A percentile compares a stretch with the other conserved stretches of the same genome.
Conservation (phyloP, 1,284 basidiomycete species). For the Takashimella tepidaria region DNA sequence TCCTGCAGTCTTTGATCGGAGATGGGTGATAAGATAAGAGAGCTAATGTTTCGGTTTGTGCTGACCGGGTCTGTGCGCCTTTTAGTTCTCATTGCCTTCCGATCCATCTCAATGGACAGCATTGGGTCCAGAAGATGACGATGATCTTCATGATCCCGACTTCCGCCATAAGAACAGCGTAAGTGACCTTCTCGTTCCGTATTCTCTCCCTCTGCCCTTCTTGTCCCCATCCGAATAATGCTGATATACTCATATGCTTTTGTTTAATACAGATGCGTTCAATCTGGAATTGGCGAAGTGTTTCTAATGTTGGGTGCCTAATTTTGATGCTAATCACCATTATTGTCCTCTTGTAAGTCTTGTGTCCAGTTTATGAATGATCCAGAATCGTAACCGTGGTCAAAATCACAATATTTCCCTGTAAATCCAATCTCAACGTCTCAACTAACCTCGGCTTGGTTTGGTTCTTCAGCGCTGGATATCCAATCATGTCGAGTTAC, state of each 20-base stretch:
- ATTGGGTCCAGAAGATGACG: conserved; percentile 42
- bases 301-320: conserved; percentile 40
- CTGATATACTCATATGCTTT: no score
- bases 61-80: background rate
- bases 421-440: no score
- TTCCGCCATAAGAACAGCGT: conserved; percentile 9
- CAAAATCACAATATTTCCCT: no score
- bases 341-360: conserved; percentile 25
- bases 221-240: no score
- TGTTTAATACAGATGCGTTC: background rate
- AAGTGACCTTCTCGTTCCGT: background rate
- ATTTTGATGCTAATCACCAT: conserved; percentile 19
- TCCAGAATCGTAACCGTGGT: no score
- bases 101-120: conserved; percentile 31
- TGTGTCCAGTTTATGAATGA: background rate
- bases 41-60: background rate
- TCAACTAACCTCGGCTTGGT: conserved; percentile 41
- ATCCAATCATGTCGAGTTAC: conserved; percentile 65
- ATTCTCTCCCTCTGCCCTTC: no score
- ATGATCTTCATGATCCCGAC: conserved; percentile 44
- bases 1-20: no score
- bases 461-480: conserved; percentile 63
- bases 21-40: no score
- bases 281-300: conserved; percentile 16
- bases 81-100: conserved; percentile 27